Conservation (phyloP, 208 protist species). For the Leishmania braziliensis region DNA sequence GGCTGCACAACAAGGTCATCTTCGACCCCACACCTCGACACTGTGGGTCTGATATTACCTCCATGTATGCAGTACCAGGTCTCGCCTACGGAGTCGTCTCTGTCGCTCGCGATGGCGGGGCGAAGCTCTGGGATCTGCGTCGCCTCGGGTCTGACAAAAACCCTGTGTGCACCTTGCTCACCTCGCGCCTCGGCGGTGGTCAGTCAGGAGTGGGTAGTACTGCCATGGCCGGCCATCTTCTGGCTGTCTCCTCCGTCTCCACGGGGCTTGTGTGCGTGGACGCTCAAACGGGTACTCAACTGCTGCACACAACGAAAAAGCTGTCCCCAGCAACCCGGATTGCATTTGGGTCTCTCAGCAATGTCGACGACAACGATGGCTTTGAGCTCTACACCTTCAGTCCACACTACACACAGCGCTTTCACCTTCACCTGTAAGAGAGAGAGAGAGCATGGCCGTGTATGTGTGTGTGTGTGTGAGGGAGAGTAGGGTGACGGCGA, state of each 20-base stretch:
- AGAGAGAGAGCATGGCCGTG: neutral
- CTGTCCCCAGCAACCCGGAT: constrained; percentile 24
- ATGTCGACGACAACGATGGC: constrained; percentile 1
- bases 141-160: constrained; percentile 35
- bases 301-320: constrained; percentile 24
- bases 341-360: constrained; percentile 4
- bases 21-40: constrained; percentile 42
- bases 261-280: constrained; percentile 38
- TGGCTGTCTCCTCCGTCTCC: constrained; percentile 22
- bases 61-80: constrained; percentile 33
- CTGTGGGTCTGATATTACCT: constrained; percentile 33
- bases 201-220: constrained; percentile 22
- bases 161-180: constrained; percentile 36
- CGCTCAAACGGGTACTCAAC: constrained; percentile 14
- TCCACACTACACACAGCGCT: constrained; percentile 22
- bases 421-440: constrained; percentile 10
- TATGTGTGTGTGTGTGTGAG: neutral
- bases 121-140: constrained; percentile 72
- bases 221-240: constrained; percentile 6
- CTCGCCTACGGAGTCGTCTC: constrained; percentile 58
- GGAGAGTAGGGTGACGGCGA: neutral
- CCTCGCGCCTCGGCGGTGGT: constrained; percentile 20
- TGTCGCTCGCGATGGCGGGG: constrained; percentile 46
- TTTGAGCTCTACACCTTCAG: constrained; percentile 29
- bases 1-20: neutral